Evolutionary conservation across 208 protist genomes (phyloP), one percentile per base, ranked within the genome.

Genomic region (Leishmania lainsoni): DNA sequence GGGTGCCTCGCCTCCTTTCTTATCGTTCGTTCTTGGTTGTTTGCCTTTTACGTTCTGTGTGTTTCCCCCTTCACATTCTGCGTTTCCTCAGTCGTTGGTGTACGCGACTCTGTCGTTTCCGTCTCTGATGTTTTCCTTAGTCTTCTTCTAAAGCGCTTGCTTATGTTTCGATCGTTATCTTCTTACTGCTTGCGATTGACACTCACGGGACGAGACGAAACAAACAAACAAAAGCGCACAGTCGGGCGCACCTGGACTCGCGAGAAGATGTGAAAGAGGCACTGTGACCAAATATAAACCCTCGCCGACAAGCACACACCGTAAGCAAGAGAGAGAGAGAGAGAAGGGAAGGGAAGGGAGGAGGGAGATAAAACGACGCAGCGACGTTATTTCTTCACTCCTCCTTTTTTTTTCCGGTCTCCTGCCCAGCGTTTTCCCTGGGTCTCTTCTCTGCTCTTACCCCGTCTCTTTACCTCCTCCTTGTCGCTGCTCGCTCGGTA

Each of bases 171-270:
- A 1, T 45, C 35, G 6, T 45, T 1, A 12, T 45, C 66, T 6
- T 72, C 66, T 29, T 39, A 8, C 66, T 48, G 32, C 42, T 42
- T 72, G n/a, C 20, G 39, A 29, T 6, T 72, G 8, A 68, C 26
- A 56, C 73, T 56, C 72, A 71, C 68, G 61, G 29, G 77, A 52
- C 69, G 54, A 78, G n/a, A n/a, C n/a, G n/a, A n/a, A n/a, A n/a
- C n/a, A n/a, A n/a, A n/a, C n/a, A n/a, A n/a, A n/a, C n/a, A 16
- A 61, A 16, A 61, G 56, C 56, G 56, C 20, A 61, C 56, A 61
- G 56, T n/a, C 56, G 56, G 56, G 22, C 56, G 22, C 56, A 61
- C 56, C 14, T 26, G 14, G 20, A 61, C 56, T n/a, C 56, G 26
- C 42, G 42, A 45, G 42, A 45, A 4, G 6, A 45, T 45, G 42